phyloP scores from a whole-genome alignment of 495 filamentous ascomycete genomes.

The Daldinia childiae region DNA sequence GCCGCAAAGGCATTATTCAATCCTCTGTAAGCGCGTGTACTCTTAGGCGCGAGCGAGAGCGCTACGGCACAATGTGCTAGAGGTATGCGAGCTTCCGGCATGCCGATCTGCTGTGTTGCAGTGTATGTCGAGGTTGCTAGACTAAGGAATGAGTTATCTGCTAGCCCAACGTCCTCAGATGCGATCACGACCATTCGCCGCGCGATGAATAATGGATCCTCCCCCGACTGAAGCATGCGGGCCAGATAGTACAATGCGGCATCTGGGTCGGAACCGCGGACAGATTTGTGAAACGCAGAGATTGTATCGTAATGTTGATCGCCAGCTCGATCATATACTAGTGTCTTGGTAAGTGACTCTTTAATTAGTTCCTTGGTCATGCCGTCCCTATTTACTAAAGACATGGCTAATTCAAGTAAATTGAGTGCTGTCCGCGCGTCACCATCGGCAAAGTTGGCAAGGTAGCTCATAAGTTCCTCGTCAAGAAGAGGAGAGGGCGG shows the following conservation, averaged over 20 bases:
- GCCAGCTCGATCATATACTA: constrained; percentile 93
- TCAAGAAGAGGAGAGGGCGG: constrained; percentile 71
- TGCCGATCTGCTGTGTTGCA: constrained; percentile 87
- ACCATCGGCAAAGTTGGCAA: constrained; percentile 86
- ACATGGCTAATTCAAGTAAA: constrained; percentile 85
- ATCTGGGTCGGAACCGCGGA: constrained; percentile 86
- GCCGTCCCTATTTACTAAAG: constrained; percentile 48
- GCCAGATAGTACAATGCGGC: constrained; percentile 92
- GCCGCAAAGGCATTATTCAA: constrained; percentile 81
- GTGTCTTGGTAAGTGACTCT: constrained; percentile 80
- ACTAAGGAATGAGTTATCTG: constrained; percentile 84
- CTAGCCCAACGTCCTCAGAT: constrained; percentile 90
- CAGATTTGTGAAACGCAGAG: constrained; percentile 94
- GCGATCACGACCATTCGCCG: constrained; percentile 91
- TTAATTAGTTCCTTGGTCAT: constrained; percentile 76
- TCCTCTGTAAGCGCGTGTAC: constrained; percentile 83
- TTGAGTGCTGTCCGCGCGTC: constrained; percentile 94
- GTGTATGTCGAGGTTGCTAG: constrained; percentile 85
- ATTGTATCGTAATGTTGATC: constrained; percentile 98
- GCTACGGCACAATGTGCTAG: constrained; percentile 88
- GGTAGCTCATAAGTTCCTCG: constrained; percentile 77
- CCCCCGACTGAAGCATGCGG: constrained; percentile 95
- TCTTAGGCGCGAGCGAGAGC: constrained; percentile 83
- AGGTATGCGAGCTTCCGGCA: constrained; percentile 94
- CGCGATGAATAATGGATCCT: constrained; percentile 93